A percentile compares a stretch with the other conserved stretches of the same genome.
These are phyloP conservation scores for Stellera chamaejasme DNA, from an alignment of 345 rosid species.

Conservation along the genomic window DNA sequence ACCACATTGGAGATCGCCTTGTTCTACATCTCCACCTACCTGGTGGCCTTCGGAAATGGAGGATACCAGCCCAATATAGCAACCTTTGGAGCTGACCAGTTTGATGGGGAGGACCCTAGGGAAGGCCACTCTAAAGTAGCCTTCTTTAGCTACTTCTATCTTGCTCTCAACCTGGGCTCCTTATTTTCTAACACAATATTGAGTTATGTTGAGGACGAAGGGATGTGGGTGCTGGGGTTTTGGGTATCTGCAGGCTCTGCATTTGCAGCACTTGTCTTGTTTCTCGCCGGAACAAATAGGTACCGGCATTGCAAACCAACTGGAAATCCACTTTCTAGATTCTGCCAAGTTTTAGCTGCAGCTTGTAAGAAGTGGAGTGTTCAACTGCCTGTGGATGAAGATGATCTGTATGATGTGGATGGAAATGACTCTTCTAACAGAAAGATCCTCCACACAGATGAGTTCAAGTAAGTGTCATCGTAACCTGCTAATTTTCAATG, in stretches of 20 bases:
- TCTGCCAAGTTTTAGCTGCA: constrained; percentile 78
- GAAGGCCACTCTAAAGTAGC: constrained; percentile 85
- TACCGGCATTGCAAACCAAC: constrained; percentile 86
- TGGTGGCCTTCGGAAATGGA: constrained; percentile 86
- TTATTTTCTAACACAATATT: constrained; percentile 93
- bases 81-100: constrained; percentile 95
- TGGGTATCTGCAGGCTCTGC: constrained; percentile 94
- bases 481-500: not conserved
- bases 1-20: constrained; percentile 52
- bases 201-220: constrained; percentile 88
- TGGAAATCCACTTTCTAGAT: constrained; percentile 82
- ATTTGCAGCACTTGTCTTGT: constrained; percentile 58
- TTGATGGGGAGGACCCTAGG: constrained; percentile 79
- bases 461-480: constrained; percentile 58
- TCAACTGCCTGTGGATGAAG: constrained; percentile 31
- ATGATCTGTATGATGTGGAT: constrained; percentile 38
- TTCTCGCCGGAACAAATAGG: constrained; percentile 59
- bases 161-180: constrained; percentile 86
- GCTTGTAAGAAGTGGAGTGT: constrained; percentile 65
- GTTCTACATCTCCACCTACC: constrained; percentile 86
- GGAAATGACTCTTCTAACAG: constrained; percentile 40
- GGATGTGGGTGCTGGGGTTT: constrained; percentile 92
- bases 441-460: constrained; percentile 78
- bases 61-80: constrained; percentile 99
- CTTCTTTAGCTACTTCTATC: constrained; percentile 96